Evolutionary conservation across 192 early-diverging fungal genomes (phyloP).

Genomic region (Geranomyces variabilis): DNA sequence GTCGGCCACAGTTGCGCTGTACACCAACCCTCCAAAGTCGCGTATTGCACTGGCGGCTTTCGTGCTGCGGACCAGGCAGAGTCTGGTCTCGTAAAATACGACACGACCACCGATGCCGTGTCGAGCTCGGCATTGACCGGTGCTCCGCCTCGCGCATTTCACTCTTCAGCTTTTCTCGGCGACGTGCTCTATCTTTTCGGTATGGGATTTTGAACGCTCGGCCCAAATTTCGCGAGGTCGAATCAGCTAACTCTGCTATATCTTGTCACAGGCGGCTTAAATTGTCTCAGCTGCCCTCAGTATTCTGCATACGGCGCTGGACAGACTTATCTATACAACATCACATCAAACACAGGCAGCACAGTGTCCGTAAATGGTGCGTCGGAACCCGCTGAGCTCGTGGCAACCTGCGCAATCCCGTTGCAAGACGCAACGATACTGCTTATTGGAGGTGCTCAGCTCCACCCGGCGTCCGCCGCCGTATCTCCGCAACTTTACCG

Average conservation of each 20-base stretch:
- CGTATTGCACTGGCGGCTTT: conserved; percentile 30
- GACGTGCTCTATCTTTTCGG: conserved; percentile 28
- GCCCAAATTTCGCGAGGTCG: too few relatives aligned
- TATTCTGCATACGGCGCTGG: background rate
- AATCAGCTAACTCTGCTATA: background rate
- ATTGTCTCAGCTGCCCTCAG: conserved; percentile 18
- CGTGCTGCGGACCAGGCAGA: conserved; percentile 5
- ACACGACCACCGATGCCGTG: background rate
- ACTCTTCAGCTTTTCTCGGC: conserved; percentile 11
- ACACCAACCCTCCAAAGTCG: background rate
- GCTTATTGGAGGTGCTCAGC: conserved; percentile 26
- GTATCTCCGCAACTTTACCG: conserved; percentile 17
- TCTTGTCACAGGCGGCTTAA: conserved; percentile 25
- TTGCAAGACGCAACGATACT: conserved; percentile 10
- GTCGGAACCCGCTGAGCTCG: background rate
- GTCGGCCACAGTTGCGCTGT: conserved; percentile 29
- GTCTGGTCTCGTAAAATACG: background rate
- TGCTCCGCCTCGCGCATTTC: conserved; percentile 21
- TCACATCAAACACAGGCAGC: background rate
- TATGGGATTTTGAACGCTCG: too few relatives aligned
- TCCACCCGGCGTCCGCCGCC: background rate
- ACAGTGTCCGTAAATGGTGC: background rate
- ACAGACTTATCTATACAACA: conserved; percentile 18
- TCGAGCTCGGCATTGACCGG: background rate
- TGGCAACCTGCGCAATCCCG: conserved; percentile 21